Percentiles rank a stretch among this genome's conserved stretches.
Conservation (phyloP, 306 rosid genomes). For the Glycine soja region DNA sequence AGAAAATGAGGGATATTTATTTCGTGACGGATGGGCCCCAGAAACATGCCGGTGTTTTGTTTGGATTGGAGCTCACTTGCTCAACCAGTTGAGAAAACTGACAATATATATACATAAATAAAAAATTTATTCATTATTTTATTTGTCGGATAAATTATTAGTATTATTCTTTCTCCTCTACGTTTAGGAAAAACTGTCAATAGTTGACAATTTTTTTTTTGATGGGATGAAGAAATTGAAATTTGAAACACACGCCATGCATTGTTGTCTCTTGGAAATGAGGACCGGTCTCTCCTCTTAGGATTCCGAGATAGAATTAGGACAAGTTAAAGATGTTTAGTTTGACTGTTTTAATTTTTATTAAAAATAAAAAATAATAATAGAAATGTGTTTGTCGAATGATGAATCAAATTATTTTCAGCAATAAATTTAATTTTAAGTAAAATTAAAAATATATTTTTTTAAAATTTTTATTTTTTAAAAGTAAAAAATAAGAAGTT, state of each 20-base stretch:
- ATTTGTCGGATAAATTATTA: background rate
- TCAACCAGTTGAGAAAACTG: background rate
- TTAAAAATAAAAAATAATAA: no score
- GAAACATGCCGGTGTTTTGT: conserved; percentile 74
- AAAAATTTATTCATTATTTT: conserved; percentile 28
- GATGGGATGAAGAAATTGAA: background rate
- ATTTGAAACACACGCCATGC: background rate
- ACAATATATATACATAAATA: background rate
- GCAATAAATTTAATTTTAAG: no score
- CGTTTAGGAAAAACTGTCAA: background rate
- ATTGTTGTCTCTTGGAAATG: background rate
- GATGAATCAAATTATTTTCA: no score
- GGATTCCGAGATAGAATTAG: no score
- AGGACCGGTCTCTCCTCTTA: background rate
- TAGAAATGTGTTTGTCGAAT: no score
- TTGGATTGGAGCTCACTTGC: conserved; percentile 60
- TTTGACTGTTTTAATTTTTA: no score
- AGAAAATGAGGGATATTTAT: conserved; percentile 66
- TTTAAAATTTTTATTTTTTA: no score
- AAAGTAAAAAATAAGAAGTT: no score
- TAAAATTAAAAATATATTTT: no score
- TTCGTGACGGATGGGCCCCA: conserved; percentile 58
- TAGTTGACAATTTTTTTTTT: background rate
- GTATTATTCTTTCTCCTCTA: no score
- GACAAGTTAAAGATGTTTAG: no score